Evolutionary conservation across 208 protist genomes (phyloP), one percentile per base, ranked within the genome.

Genomic region (Leishmania martiniquensis): DNA sequence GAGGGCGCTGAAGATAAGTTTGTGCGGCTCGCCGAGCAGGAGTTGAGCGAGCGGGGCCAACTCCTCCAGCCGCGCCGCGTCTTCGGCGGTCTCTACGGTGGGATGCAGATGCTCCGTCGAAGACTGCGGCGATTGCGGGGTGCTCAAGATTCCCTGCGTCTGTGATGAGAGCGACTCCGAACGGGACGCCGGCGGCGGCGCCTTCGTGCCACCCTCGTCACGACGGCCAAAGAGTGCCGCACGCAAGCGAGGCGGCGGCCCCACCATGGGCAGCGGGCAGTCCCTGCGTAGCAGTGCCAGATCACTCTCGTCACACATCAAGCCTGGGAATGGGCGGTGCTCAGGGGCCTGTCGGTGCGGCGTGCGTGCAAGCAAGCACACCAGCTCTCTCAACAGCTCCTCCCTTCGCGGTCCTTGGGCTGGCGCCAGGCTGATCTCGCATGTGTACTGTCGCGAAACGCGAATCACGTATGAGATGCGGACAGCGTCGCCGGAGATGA

Each of bases 1-100:
- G 32, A 97, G 68, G 60, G 90, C 84, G 51, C 76, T 85, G 83
- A 91, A 97, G 59, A 95, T 72, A 22, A 97, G 85, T 68, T 89
- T 86, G 75, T 94, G 88, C 37, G 93, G 90, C 76, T 92, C 91
- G 34, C 60, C 71, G 4, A 97, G 82, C 15, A 97, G 66, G 22
- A 74, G 60, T 17, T 75, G 76, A 25, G 81, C 47, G n/a, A 96
- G 77, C 13, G 80, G 83, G 0, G 70, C 69, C 44, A 96, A 66
- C 37, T 83, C 47, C 22, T 32, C n/a, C 72, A 93, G 70, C 71
- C 34, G 77, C 13, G 20, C 82, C n/a, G 72, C 55, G 2, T 86
- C 83, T 4, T 73, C 44, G 4, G 66, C 12, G n/a, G 39, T 54
- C 66, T 12, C 45, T 39, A n/a, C 66, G 17, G 37, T 15, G 37